Evolutionary conservation across 805 yeast genomes (phyloP).

Genomic region (Candida nemodendra): DNA sequence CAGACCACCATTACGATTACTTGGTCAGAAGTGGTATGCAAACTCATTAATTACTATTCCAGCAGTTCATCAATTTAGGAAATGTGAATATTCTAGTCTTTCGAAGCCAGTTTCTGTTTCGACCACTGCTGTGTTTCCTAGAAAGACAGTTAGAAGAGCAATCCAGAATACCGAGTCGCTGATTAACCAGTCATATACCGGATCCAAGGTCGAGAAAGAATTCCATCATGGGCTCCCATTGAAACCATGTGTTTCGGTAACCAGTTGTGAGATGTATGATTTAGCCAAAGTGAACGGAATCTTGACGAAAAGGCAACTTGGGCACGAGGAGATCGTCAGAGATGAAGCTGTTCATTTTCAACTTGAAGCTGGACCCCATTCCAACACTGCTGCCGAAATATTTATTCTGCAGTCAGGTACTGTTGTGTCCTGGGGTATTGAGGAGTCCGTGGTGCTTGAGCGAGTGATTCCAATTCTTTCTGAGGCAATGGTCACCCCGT

Average conservation of each 20-base stretch:
- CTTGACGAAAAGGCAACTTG: slow-evolving; percentile 36
- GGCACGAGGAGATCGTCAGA: slow-evolving; percentile 32
- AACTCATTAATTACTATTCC: too few relatives aligned
- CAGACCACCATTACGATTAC: too few relatives aligned
- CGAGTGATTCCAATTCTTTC: slow-evolving; percentile 53
- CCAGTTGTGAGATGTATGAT: slow-evolving; percentile 72
- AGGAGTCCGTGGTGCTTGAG: slow-evolving; percentile 49
- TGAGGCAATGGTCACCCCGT: slow-evolving; percentile 46
- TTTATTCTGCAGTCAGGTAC: slow-evolving; percentile 77
- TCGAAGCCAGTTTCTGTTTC: slow-evolving; percentile 5
- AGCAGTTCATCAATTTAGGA: too few relatives aligned
- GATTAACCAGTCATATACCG: slow-evolving; percentile 17
- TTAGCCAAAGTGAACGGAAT: slow-evolving; percentile 44
- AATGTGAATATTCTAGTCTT: too few relatives aligned
- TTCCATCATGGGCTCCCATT: slow-evolving; percentile 11
- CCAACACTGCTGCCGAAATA: slow-evolving; percentile 45
- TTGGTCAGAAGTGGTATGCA: too few relatives aligned
- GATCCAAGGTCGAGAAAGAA: slow-evolving; percentile 4
- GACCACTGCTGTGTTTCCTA: slow-evolving; percentile 3
- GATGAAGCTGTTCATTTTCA: slow-evolving; percentile 65
- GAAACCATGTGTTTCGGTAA: slow-evolving; percentile 60
- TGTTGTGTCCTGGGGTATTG: slow-evolving; percentile 78
- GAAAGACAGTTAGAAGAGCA: slow-evolving; percentile 15
- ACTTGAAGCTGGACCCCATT: slow-evolving; percentile 28
- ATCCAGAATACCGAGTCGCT: slow-evolving; percentile 16